Conservation (phyloP, 2,329 filamentous ascomycete genomes). For the Epichloe uncinata region DNA sequence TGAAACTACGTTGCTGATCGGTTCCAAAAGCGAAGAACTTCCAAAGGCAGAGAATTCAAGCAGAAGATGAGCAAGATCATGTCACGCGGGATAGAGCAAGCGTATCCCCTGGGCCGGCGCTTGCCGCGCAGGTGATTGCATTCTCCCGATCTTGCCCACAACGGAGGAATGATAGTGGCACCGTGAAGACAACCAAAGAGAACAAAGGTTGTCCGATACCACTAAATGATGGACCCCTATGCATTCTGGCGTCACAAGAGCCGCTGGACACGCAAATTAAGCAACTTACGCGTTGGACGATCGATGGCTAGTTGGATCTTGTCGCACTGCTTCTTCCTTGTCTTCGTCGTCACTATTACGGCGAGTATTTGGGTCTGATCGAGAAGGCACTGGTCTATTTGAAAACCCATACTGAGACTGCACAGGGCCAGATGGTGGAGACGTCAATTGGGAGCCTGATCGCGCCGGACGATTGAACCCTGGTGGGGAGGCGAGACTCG, state of each 20-base stretch:
- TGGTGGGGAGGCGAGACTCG: constrained; percentile 71
- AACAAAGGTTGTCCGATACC: not conserved
- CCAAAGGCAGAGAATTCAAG: not conserved
- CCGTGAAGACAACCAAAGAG: not conserved
- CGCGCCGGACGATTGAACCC: constrained; percentile 62
- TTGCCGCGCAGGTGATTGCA: not conserved
- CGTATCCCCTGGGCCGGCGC: not conserved
- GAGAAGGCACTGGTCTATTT: constrained; percentile 48
- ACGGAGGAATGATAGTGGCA: not conserved
- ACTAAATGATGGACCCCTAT: not conserved
- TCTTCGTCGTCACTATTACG: constrained; percentile 88
- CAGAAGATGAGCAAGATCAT: not conserved
- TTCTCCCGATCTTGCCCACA: not conserved
- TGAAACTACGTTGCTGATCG: not conserved
- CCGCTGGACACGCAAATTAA: not conserved
- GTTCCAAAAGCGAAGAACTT: not conserved
- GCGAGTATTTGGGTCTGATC: constrained; percentile 74
- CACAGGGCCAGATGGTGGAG: constrained; percentile 53
- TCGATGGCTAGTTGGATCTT: constrained; percentile 58
- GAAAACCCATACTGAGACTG: constrained; percentile 43
- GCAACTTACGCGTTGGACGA: constrained; percentile 65
- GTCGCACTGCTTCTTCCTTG: constrained; percentile 60
- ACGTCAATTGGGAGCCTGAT: constrained; percentile 68
- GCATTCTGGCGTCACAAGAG: not conserved
- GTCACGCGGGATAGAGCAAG: not conserved